Conservation (phyloP, 2,329 filamentous ascomycete species). For the Trichoderma gracile region DNA sequence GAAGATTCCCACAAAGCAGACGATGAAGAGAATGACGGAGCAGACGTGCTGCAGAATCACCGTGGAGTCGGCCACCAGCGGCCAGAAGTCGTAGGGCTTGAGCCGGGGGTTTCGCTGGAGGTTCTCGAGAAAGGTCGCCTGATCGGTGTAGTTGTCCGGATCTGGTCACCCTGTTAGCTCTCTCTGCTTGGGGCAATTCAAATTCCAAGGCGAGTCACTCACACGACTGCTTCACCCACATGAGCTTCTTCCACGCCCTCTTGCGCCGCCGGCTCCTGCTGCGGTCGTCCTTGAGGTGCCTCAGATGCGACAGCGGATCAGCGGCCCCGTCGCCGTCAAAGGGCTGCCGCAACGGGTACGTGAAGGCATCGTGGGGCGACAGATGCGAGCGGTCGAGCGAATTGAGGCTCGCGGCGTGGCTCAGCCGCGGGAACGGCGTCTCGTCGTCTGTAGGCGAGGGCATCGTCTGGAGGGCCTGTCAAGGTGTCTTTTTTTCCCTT, state of each 20-base stretch:
- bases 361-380: constrained; percentile 82
- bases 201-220: constrained; percentile 41
- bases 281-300: constrained; percentile 54
- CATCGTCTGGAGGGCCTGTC: constrained; percentile 31
- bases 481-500: not conserved
- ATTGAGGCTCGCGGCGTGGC: constrained; percentile 36
- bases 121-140: constrained; percentile 93
- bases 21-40: constrained; percentile 90
- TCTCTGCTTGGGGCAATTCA: too few relatives aligned
- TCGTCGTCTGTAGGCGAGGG: constrained; percentile 44
- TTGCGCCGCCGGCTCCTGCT: constrained; percentile 69
- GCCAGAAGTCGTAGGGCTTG: constrained; percentile 97
- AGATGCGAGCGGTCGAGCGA: constrained; percentile 64
- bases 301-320: constrained; percentile 41
- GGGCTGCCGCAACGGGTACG: constrained; percentile 61
- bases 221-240: constrained; percentile 98
- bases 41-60: constrained; percentile 97
- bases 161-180: constrained; percentile 52
- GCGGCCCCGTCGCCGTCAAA: constrained; percentile 42
- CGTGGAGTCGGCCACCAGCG: constrained; percentile 88
- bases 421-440: constrained; percentile 40
- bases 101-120: constrained; percentile 91
- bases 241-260: constrained; percentile 86
- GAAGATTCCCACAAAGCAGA: constrained; percentile 89
- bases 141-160: constrained; percentile 98